Evolutionary conservation across 148 eudicot genomes (phyloP).

Genomic region (Diospyros kaki): DNA sequence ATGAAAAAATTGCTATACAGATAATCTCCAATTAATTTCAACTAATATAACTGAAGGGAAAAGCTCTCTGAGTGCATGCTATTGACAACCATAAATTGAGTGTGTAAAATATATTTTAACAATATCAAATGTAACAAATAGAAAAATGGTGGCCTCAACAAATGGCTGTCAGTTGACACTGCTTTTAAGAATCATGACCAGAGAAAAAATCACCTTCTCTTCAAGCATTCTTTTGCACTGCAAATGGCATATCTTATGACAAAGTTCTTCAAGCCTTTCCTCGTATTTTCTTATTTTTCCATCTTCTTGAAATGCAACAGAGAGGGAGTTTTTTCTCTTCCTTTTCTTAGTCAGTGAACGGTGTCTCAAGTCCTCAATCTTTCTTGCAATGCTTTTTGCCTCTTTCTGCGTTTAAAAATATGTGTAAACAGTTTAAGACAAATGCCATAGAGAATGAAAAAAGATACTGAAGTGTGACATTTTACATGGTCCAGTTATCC

Average conservation of each 20-base stretch:
- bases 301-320: constrained; percentile 36
- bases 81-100: not conserved
- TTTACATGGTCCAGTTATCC: not conserved
- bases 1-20: not conserved
- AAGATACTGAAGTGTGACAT: not conserved
- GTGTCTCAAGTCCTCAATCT: constrained; percentile 45
- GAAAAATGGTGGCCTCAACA: not conserved
- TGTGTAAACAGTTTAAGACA: not conserved
- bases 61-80: not conserved
- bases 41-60: not conserved
- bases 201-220: constrained; percentile 43
- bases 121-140: not conserved
- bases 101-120: not conserved
- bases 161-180: not conserved
- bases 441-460: constrained; percentile 6
- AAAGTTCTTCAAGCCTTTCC: constrained; percentile 48
- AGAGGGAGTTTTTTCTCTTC: constrained; percentile 15
- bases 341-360: constrained; percentile 27
- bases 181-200: not conserved
- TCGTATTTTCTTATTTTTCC: constrained; percentile 41
- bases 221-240: constrained; percentile 42
- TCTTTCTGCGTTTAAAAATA: constrained; percentile 37
- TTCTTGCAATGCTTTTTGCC: constrained; percentile 35
- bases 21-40: not conserved
- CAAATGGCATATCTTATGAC: constrained; percentile 32